Evolutionary conservation across 1,139 yeast genomes (phyloP).

Genomic region (Chernovozyma aurita): DNA sequence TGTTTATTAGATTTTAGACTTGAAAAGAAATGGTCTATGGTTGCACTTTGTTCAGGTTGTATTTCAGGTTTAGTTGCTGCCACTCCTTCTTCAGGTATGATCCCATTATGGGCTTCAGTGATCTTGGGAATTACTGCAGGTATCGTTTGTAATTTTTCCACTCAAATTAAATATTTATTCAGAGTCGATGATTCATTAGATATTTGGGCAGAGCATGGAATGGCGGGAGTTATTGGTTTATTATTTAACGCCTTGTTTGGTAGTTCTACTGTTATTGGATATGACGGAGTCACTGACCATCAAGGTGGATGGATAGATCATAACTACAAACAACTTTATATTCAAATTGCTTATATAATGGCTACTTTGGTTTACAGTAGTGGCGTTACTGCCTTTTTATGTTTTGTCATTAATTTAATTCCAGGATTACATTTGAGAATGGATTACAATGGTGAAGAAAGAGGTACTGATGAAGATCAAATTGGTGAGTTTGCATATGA

Average conservation of each 20-base stretch:
- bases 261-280: slow-evolving; percentile 81
- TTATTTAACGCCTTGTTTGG: slow-evolving; percentile 86
- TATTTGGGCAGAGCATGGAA: slow-evolving; percentile 96
- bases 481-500: slow-evolving; percentile 98
- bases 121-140: slow-evolving; percentile 81
- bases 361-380: slow-evolving; percentile 77
- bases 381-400: slow-evolving; percentile 72
- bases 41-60: slow-evolving; percentile 91
- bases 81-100: slow-evolving; percentile 88
- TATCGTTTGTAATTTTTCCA: slow-evolving; percentile 80
- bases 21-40: slow-evolving; percentile 90
- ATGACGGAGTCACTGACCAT: slow-evolving; percentile 79
- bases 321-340: slow-evolving; percentile 87
- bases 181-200: slow-evolving; percentile 90
- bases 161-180: slow-evolving; percentile 77
- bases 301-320: slow-evolving; percentile 91
- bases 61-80: slow-evolving; percentile 96
- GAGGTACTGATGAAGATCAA: slow-evolving; percentile 94
- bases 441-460: slow-evolving; percentile 77
- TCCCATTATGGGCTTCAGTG: slow-evolving; percentile 89
- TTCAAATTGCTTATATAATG: slow-evolving; percentile 76
- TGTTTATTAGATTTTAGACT: slow-evolving; percentile 81
- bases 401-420: slow-evolving; percentile 67
- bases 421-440: slow-evolving; percentile 84
- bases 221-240: slow-evolving; percentile 89